Conservation (phyloP, 1,284 basidiomycete genomes). For the Phylloboletellus chloephorus region DNA sequence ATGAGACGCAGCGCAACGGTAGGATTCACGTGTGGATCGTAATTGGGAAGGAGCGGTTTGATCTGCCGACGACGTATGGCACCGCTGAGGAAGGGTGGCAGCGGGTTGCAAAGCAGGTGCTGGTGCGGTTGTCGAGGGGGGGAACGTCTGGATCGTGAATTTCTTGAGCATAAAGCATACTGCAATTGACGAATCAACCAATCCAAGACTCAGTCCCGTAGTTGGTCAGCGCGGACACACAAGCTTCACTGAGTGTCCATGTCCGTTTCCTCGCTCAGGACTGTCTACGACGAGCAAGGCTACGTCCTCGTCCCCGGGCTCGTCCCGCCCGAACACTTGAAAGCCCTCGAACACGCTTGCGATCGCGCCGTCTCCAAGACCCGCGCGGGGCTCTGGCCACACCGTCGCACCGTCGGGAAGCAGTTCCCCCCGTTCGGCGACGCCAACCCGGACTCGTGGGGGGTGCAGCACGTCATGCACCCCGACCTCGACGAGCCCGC, state of each 20-base stretch:
- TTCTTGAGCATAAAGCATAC: too few relatives aligned
- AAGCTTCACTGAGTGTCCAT: too few relatives aligned
- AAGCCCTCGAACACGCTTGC: constrained; percentile 47
- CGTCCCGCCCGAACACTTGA: constrained; percentile 41
- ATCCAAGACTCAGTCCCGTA: too few relatives aligned
- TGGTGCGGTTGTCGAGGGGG: constrained; percentile 31
- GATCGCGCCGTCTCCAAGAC: constrained; percentile 51
- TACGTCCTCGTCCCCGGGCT: constrained; percentile 67
- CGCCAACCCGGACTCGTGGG: constrained; percentile 66
- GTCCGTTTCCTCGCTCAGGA: constrained; percentile 26
- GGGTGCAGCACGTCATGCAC: constrained; percentile 78
- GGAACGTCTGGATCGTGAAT: too few relatives aligned
- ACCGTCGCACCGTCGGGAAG: constrained; percentile 71
- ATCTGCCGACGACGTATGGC: constrained; percentile 35
- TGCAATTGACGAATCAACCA: neutral
- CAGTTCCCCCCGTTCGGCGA: constrained; percentile 76
- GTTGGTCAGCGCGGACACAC: too few relatives aligned
- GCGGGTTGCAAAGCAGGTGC: constrained; percentile 37
- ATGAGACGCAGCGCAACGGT: constrained; percentile 22
- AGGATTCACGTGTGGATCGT: constrained; percentile 40
- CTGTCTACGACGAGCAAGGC: constrained; percentile 59
- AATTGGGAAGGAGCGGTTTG: constrained; percentile 37
- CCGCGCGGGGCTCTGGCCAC: constrained; percentile 59
- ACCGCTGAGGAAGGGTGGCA: constrained; percentile 35
- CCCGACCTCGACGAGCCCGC: constrained; percentile 56